Percentiles rank a stretch among this genome's conserved stretches.
These are phyloP conservation scores for Claviceps sp. DNA, from an alignment of 2,329 filamentous ascomycete species.

Conservation along the genomic window DNA sequence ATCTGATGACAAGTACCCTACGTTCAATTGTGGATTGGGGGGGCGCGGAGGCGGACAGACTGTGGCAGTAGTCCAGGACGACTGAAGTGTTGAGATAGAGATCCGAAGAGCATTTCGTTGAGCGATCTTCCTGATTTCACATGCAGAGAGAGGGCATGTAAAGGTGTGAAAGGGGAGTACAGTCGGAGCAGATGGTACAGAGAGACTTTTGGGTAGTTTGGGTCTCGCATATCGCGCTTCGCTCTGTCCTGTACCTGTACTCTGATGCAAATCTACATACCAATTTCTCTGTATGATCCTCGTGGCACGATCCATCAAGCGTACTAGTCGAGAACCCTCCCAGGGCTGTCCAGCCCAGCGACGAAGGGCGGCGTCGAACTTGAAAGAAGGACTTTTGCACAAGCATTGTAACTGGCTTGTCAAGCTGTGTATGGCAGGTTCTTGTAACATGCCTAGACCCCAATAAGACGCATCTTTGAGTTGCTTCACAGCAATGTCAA, in stretches of 20 bases:
- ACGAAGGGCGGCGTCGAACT: conserved; percentile 27
- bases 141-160: conserved; percentile 82
- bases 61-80: conserved; percentile 70
- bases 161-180: conserved; percentile 97
- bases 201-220: conserved; percentile 56
- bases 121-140: conserved; percentile 85
- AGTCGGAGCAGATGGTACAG: conserved; percentile 78
- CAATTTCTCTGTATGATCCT: conserved; percentile 66
- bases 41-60: conserved; percentile 80
- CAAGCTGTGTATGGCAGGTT: conserved; percentile 37
- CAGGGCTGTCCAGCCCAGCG: conserved; percentile 63
- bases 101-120: conserved; percentile 90
- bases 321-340: conserved; percentile 77
- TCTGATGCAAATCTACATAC: conserved; percentile 72
- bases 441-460: conserved; percentile 60
- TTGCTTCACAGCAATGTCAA: conserved; percentile 81
- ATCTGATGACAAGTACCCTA: conserved; percentile 94
- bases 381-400: conserved; percentile 21
- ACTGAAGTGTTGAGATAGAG: conserved; percentile 74
- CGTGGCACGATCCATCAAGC: conserved; percentile 74
- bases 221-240: conserved; percentile 52
- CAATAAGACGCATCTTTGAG: conserved; percentile 74
- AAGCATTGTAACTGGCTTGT: conserved; percentile 30
- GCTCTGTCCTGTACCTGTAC: conserved; percentile 41
- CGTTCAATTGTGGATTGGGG: conserved; percentile 69